These are phyloP conservation scores for Tolypocladium inflatum DNA, from an alignment of 2,329 filamentous ascomycete genomes.

Conservation along the genomic window DNA sequence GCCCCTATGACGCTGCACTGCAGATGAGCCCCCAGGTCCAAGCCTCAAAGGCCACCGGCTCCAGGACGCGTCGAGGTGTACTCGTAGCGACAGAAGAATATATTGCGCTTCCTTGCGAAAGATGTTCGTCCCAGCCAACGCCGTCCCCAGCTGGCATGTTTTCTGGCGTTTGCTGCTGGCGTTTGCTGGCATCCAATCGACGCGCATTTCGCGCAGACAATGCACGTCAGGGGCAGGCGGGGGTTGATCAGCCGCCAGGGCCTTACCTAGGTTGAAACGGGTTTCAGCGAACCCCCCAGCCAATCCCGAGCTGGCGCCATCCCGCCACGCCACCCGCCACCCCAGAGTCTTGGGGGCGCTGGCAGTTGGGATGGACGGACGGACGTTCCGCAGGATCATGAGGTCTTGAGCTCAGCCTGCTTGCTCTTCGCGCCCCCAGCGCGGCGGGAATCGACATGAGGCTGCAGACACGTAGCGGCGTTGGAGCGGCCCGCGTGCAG, in stretches of 20 bases:
- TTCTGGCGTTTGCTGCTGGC: background rate
- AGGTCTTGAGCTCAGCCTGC: background rate
- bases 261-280: background rate
- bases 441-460: background rate
- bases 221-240: background rate
- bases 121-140: background rate
- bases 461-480: background rate
- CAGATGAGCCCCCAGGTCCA: background rate
- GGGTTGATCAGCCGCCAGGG: background rate
- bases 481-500: too few species aligned
- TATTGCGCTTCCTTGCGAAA: background rate
- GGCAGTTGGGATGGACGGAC: background rate
- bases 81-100: background rate
- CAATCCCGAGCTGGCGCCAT: background rate
- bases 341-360: background rate
- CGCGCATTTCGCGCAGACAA: background rate
- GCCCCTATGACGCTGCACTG: background rate
- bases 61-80: background rate
- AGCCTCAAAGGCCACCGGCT: background rate
- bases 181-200: background rate
- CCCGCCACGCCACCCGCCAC: too few species aligned
- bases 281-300: background rate
- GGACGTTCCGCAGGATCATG: too few species aligned
- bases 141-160: background rate
- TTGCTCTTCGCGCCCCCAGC: background rate